Base-by-base conservation (phyloP, 495 filamentous ascomycete genomes). In the Aspergillus bertholletiae region DNA sequence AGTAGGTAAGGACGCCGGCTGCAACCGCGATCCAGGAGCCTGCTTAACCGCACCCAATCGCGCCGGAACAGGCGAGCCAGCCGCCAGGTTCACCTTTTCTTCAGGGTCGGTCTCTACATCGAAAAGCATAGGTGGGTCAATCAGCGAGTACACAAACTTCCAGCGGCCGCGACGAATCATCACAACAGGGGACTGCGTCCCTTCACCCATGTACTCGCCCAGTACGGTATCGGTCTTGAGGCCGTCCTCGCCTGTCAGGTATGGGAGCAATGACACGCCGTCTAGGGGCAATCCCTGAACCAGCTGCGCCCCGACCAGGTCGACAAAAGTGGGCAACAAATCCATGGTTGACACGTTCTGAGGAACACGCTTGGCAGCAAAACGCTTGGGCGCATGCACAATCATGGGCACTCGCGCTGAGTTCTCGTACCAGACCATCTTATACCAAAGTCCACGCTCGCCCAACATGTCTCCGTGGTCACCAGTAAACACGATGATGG, bases 381-480 rank as follows among this genome's bases (percentile, higher is more conserved):
- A 92, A 24, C 66, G 72, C 54, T 81, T 73, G 6, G 90, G 90
- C 51, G 89, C 79, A 54, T 86, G 84, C 55, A 94, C 74, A 50
- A 96, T 73, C 54, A 96, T 80, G 3, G 90, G 90, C 7, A 96
- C 90, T 7, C 90, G 86, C 26, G 86, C 87, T 7, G 88, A 92
- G 26, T 83, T 82, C 75, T 96, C 90, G 61, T 88, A 93, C 77
- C 89, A 96, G 56, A 78, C 85, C 90, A 96, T 96, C 77, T 96
- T 96, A 77, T 96, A 96, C 90, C 90, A 96, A 34, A 96, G 71
- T 0, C 88, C 88, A 22, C 90, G 81, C 71, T 96, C 90, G 32
- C 90, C 90, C 8, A 96, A 82, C 90, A 95, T 95, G 66, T 96
- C 90, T 49, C 90, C 90, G 67, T 96, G 90, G 60, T 96, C 90